These are phyloP conservation scores for Penicillium soppii DNA, from an alignment of 495 filamentous ascomycete species.

Conservation along the genomic window DNA sequence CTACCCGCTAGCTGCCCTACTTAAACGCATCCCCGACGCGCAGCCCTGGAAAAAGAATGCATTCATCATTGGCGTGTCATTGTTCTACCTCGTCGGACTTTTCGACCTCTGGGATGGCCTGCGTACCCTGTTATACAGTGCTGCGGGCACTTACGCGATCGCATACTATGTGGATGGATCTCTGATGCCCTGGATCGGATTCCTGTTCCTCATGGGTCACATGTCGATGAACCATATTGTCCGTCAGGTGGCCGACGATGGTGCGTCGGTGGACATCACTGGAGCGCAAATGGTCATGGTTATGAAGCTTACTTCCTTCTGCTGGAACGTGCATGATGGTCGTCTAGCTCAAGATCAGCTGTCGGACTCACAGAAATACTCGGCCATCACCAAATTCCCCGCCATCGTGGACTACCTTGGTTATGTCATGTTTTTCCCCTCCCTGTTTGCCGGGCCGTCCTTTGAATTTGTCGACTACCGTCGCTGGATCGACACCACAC, in stretches of 20 bases:
- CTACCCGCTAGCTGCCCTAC: conserved; percentile 83
- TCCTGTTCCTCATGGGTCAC: conserved; percentile 92
- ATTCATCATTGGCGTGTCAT: conserved; percentile 75
- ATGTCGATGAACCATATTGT: conserved; percentile 87
- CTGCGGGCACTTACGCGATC: conserved; percentile 78
- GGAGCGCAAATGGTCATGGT: conserved; percentile 97
- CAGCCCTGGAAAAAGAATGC: conserved; percentile 85
- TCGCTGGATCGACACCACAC: conserved; percentile 87
- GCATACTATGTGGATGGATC: conserved; percentile 82
- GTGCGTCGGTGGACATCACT: conserved; percentile 77
- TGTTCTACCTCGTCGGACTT: conserved; percentile 93
- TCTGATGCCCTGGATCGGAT: conserved; percentile 96
- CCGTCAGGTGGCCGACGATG: conserved; percentile 67
- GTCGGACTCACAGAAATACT: conserved; percentile 81
- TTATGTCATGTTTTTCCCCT: conserved; percentile 94
- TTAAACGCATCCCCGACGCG: conserved; percentile 88
- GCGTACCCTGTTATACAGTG: conserved; percentile 73
- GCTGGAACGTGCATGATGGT: conserved; percentile 96
- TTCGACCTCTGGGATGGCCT: conserved; percentile 92
- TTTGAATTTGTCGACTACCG: conserved; percentile 94
- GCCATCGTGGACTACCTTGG: conserved; percentile 75
- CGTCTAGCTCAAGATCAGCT: conserved; percentile 73
- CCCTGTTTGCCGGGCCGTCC: conserved; percentile 80
- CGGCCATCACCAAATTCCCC: conserved; percentile 72
- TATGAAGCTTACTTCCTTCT: conserved; percentile 97